phyloP scores from a whole-genome alignment of 2,329 filamentous ascomycete genomes.

The Pseudomassariella vexata region DNA sequence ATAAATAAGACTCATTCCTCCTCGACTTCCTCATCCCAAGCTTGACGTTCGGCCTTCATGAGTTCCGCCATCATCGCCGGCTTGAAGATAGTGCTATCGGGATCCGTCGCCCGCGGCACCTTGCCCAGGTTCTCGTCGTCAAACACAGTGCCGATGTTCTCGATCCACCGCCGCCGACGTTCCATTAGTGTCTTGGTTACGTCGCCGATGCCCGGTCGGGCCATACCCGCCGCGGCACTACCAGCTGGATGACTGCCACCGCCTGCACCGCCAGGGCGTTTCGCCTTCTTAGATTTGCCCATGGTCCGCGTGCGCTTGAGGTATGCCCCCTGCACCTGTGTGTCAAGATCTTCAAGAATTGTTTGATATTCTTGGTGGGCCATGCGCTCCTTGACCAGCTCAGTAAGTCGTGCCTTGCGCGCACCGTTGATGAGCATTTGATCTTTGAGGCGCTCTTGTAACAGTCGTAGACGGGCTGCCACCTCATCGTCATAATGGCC shows the following conservation, averaged over 20 bases:
- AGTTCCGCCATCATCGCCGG: conserved; percentile 65
- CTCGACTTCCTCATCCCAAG: conserved; percentile 76
- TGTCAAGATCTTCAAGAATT: conserved; percentile 93
- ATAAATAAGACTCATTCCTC: conserved; percentile 55
- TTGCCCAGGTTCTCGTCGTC: conserved; percentile 70
- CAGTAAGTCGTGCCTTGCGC: conserved; percentile 78
- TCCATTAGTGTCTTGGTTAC: conserved; percentile 91
- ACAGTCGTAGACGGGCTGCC: conserved; percentile 76
- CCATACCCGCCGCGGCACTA: conserved; percentile 54
- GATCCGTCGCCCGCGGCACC: conserved; percentile 63
- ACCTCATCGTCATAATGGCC: conserved; percentile 92
- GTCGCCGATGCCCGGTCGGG: conserved; percentile 81
- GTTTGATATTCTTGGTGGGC: conserved; percentile 95
- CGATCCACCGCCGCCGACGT: conserved; percentile 80
- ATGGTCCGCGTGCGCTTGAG: conserved; percentile 92
- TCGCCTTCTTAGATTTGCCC: conserved; percentile 89
- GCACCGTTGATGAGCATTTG: conserved; percentile 86
- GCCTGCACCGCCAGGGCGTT: conserved; percentile 68
- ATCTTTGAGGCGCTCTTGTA: conserved; percentile 77
- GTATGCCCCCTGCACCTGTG: conserved; percentile 90
- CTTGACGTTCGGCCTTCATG: conserved; percentile 70
- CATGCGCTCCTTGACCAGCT: conserved; percentile 87
- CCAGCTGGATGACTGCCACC: conserved; percentile 62
- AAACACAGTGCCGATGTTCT: conserved; percentile 86
- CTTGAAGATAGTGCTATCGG: conserved; percentile 67